Evolutionary conservation across 805 yeast genomes (phyloP).

Genomic region (Schizosaccharomyces japonicus): DNA sequence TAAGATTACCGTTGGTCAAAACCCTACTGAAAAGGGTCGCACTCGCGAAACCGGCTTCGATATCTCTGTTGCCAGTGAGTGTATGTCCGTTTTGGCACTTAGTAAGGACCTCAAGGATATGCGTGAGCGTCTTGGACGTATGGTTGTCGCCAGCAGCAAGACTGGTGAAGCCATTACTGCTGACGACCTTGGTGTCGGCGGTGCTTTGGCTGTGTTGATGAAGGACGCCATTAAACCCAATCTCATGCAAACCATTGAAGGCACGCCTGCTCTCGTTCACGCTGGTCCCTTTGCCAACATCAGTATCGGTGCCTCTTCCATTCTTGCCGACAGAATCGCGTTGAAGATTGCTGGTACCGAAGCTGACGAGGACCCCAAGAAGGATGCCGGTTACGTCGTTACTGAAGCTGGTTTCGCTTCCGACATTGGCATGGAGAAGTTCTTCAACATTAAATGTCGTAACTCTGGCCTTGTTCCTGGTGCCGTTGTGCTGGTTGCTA

Average conservation of each 20-base stretch:
- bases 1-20: constrained; percentile 72
- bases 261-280: constrained; percentile 91
- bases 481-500: constrained; percentile 80
- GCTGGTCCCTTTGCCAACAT: constrained; percentile 97
- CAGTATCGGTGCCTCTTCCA: constrained; percentile 88
- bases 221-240: constrained; percentile 94
- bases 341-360: constrained; percentile 63
- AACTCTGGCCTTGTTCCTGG: constrained; percentile 73
- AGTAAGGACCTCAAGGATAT: constrained; percentile 56
- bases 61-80: constrained; percentile 85
- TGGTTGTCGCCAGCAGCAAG: constrained; percentile 65
- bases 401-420: constrained; percentile 98
- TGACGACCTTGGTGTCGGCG: constrained; percentile 87
- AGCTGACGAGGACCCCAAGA: constrained; percentile 17
- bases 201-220: constrained; percentile 80
- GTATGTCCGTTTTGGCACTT: constrained; percentile 85
- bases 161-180: constrained; percentile 69
- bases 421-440: constrained; percentile 98
- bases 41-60: constrained; percentile 80
- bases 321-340: constrained; percentile 79
- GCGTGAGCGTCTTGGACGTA: constrained; percentile 66
- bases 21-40: constrained; percentile 77
- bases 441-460: constrained; percentile 85
- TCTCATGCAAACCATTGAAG: constrained; percentile 90
- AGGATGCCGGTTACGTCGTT: constrained; percentile 50